Evolutionary conservation across 768 basidiomycete genomes (phyloP).

Genomic region (Scleroderma citrinum): DNA sequence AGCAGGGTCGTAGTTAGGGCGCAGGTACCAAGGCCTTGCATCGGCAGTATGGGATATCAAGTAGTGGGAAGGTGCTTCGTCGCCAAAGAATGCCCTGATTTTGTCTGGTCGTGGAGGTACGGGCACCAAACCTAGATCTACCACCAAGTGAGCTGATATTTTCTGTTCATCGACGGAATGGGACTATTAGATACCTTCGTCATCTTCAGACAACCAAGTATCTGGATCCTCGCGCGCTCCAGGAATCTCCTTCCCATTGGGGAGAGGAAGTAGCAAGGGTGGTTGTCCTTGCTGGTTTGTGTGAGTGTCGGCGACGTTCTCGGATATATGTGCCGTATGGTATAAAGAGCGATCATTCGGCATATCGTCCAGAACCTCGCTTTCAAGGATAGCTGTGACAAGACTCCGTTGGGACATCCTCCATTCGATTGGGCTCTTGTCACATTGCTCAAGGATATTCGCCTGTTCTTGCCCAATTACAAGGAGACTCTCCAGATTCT

Average conservation of each 20-base stretch:
- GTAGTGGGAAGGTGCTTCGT: constrained; percentile 42
- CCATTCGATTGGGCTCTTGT: constrained; percentile 41
- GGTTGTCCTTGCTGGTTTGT: not conserved
- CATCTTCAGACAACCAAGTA: constrained; percentile 5
- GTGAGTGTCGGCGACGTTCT: constrained; percentile 8
- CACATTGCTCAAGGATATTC: constrained; percentile 30
- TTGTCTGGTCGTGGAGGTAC: constrained; percentile 30
- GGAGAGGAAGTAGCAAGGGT: constrained; percentile 7
- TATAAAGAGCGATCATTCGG: constrained; percentile 12
- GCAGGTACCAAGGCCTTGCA: constrained; percentile 54
- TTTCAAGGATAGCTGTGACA: constrained; percentile 20
- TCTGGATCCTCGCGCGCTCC: not conserved
- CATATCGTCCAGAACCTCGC: constrained; percentile 13
- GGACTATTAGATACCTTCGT: constrained; percentile 12
- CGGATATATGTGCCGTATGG: constrained; percentile 7
- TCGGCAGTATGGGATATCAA: constrained; percentile 35
- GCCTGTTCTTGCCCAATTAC: constrained; percentile 36
- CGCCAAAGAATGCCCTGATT: constrained; percentile 46
- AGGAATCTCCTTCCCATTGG: constrained; percentile 6
- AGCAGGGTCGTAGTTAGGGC: constrained; percentile 45
- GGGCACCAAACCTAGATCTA: constrained; percentile 13
- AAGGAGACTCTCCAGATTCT: constrained; percentile 35
- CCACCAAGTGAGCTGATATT: not conserved
- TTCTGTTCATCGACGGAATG: not conserved
- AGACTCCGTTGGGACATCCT: constrained; percentile 39